phyloP scores from a whole-genome alignment of 2,329 filamentous ascomycete species.

The Monosporascus sp. region DNA sequence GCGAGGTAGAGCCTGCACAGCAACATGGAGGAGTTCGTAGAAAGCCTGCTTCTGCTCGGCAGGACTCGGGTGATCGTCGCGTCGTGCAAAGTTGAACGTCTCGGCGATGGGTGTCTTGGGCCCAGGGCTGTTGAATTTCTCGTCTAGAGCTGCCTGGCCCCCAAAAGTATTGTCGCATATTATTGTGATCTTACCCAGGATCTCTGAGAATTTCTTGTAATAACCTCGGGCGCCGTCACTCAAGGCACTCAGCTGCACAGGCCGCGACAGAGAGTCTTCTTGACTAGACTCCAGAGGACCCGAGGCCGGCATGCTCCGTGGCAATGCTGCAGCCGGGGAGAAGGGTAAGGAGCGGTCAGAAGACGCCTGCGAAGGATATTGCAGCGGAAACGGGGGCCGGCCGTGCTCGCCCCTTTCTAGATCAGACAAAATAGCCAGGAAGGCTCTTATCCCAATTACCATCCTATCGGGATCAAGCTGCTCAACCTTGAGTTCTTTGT shows the following conservation, averaged over 20 bases:
- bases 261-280: slow-evolving; percentile 63
- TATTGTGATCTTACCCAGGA: slow-evolving; percentile 90
- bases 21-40: slow-evolving; percentile 91
- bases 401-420: slow-evolving; percentile 77
- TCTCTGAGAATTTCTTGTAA: slow-evolving; percentile 88
- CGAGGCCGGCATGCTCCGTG: slow-evolving; percentile 21
- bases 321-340: slow-evolving; percentile 45
- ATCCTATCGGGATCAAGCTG: slow-evolving; percentile 93
- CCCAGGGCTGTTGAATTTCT: slow-evolving; percentile 82
- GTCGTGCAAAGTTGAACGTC: slow-evolving; percentile 82
- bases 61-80: slow-evolving; percentile 68
- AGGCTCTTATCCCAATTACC: slow-evolving; percentile 93
- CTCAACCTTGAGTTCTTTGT: slow-evolving; percentile 78
- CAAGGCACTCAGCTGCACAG: slow-evolving; percentile 57
- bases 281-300: slow-evolving; percentile 28
- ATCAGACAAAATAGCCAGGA: slow-evolving; percentile 88
- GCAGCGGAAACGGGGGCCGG: slow-evolving; percentile 76
- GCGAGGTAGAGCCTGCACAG: slow-evolving; percentile 90
- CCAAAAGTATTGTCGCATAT: slow-evolving; percentile 97
- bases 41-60: slow-evolving; percentile 88
- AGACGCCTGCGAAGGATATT: slow-evolving; percentile 39
- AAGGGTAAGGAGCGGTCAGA: slow-evolving; percentile 39
- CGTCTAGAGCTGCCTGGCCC: slow-evolving; percentile 88
- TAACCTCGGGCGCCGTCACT: slow-evolving; percentile 76
- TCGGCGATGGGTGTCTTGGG: slow-evolving; percentile 95